Conservation (phyloP, 1,284 basidiomycete species). For the Trichosporon asahii region DNA sequence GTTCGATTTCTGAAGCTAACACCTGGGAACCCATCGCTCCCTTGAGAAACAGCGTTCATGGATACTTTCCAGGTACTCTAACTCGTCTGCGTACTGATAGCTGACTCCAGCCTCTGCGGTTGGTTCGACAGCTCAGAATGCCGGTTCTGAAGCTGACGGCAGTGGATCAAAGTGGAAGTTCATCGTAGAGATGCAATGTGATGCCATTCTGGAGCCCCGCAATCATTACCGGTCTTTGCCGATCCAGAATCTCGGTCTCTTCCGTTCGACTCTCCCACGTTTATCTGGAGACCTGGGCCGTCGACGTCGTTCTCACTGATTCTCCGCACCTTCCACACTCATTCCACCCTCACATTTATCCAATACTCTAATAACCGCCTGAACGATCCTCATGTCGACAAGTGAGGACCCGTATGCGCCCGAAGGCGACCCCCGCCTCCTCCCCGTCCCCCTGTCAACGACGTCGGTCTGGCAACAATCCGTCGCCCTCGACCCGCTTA, state of each 20-base stretch:
- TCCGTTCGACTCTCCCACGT: background rate
- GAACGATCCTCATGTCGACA: background rate
- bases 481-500: conserved; percentile 33
- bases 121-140: too few species aligned
- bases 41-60: too few species aligned
- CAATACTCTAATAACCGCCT: background rate
- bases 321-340: background rate
- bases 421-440: background rate
- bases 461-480: conserved; percentile 44
- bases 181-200: too few species aligned
- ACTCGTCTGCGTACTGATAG: too few species aligned
- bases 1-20: too few species aligned
- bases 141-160: too few species aligned
- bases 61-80: too few species aligned
- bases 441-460: conserved; percentile 29
- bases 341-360: background rate
- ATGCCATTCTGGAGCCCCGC: background rate
- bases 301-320: background rate
- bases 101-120: too few species aligned
- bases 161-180: too few species aligned
- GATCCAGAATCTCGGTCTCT: background rate
- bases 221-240: background rate
- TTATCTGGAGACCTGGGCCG: background rate
- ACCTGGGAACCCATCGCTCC: too few species aligned
- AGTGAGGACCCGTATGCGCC: background rate